phyloP scores from a whole-genome alignment of 2,329 filamentous ascomycete species.

The Penicillium sp. region DNA sequence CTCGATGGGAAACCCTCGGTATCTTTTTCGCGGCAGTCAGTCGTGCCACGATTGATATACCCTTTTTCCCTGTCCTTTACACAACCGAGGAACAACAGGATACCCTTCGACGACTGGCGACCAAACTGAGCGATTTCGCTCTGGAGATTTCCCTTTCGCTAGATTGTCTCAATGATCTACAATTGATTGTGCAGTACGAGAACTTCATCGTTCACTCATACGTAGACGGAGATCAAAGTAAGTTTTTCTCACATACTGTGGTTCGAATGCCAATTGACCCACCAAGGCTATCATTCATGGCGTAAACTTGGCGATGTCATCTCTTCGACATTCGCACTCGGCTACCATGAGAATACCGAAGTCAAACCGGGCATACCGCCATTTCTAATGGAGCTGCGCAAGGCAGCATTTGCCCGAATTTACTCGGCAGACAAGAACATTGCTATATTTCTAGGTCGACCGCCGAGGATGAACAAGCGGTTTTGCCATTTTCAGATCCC shows the following conservation, averaged over 20 bases:
- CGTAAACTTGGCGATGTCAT: conserved; percentile 52
- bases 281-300: conserved; percentile 51
- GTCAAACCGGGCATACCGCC: conserved; percentile 30
- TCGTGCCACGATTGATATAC: conserved; percentile 40
- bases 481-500: conserved; percentile 46
- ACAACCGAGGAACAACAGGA: conserved; percentile 30
- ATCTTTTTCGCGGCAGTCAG: conserved; percentile 43
- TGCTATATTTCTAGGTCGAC: conserved; percentile 53
- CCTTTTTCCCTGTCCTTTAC: conserved; percentile 35
- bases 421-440: conserved; percentile 55
- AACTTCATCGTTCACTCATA: conserved; percentile 53
- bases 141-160: conserved; percentile 42
- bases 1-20: conserved; percentile 46
- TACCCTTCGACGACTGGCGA: conserved; percentile 29
- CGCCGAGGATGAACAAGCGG: conserved; percentile 48
- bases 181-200: conserved; percentile 52
- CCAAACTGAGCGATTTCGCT: conserved; percentile 38
- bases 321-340: conserved; percentile 51
- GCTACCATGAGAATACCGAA: conserved; percentile 50
- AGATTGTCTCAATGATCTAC: conserved; percentile 49
- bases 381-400: conserved; percentile 46
- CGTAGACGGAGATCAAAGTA: conserved; percentile 52
- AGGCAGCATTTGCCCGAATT: conserved; percentile 44
- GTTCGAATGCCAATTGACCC: neutral
- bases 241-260: conserved; percentile 11